Evolutionary conservation across 441 rosid species (phyloP).

Genomic region (Erysimum cheiri): DNA sequence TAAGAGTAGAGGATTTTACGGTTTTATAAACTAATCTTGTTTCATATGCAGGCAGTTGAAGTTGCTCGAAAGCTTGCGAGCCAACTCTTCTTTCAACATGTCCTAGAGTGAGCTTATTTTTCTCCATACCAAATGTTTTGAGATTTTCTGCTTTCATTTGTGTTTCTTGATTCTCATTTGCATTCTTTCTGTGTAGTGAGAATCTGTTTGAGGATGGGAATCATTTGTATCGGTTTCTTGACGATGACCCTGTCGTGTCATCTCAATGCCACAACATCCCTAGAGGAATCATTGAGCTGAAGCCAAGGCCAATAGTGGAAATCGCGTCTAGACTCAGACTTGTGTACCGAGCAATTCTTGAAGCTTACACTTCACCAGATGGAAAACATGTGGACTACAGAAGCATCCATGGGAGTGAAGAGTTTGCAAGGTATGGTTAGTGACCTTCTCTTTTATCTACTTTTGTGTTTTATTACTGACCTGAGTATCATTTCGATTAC

Average conservation of each 20-base stretch:
- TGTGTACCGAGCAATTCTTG: slow-evolving; percentile 69
- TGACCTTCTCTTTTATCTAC: background rate
- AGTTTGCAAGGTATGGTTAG: slow-evolving; percentile 74
- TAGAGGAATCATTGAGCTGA: slow-evolving; percentile 74
- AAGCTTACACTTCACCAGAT: slow-evolving; percentile 76
- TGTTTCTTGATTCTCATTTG: slow-evolving; percentile 26
- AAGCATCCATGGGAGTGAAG: slow-evolving; percentile 93
- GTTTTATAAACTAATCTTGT: slow-evolving; percentile 9
- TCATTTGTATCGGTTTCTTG: slow-evolving; percentile 81
- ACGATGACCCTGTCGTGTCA: slow-evolving; percentile 71
- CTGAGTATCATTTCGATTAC: background rate
- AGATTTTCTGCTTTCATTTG: slow-evolving; percentile 4
- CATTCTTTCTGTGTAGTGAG: slow-evolving; percentile 55
- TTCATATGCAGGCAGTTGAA: slow-evolving; percentile 66
- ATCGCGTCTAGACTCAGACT: slow-evolving; percentile 75
- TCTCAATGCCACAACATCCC: slow-evolving; percentile 87
- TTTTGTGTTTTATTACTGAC: slow-evolving; percentile 2
- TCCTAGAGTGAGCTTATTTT: slow-evolving; percentile 66
- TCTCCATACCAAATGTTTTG: background rate
- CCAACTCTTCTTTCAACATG: slow-evolving; percentile 73
- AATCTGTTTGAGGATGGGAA: slow-evolving; percentile 84
- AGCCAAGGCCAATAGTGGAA: slow-evolving; percentile 71
- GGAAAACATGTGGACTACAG: slow-evolving; percentile 87
- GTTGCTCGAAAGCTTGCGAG: slow-evolving; percentile 82
- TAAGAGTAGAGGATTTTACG: background rate